Percentiles rank a stretch among this genome's conserved stretches.
Conservation (phyloP, 2,329 filamentous ascomycete genomes). For the Botryotinia narcissicola region DNA sequence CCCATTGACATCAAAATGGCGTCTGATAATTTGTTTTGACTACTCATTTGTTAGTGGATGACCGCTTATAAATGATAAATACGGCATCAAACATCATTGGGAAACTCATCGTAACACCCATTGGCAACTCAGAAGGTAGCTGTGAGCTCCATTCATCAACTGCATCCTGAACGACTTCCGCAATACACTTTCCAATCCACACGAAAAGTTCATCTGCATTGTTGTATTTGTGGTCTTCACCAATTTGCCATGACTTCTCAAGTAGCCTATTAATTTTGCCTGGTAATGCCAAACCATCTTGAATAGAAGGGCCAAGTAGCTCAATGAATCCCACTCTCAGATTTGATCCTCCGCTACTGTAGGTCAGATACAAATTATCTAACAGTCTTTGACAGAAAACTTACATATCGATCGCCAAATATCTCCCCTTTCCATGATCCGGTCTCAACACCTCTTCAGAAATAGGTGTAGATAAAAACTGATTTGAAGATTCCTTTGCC, state of each 20-base stretch:
- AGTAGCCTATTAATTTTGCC: constrained; percentile 47
- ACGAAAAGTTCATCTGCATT: constrained; percentile 72
- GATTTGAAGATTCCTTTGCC: constrained; percentile 51
- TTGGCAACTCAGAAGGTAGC: constrained; percentile 48
- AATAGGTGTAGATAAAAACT: constrained; percentile 61
- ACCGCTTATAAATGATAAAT: neutral
- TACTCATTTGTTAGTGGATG: constrained; percentile 23
- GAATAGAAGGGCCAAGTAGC: constrained; percentile 43
- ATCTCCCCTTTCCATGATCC: constrained; percentile 51
- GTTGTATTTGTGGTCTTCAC: constrained; percentile 68
- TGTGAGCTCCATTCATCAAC: constrained; percentile 45
- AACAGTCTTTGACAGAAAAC: constrained; percentile 31
- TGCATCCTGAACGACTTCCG: constrained; percentile 64
- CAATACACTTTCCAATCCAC: constrained; percentile 80
- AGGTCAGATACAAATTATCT: constrained; percentile 34
- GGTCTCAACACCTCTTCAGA: constrained; percentile 57
- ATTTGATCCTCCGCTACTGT: constrained; percentile 62
- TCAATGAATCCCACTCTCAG: constrained; percentile 67
- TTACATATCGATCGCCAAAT: constrained; percentile 66
- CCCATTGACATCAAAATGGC: constrained; percentile 68
- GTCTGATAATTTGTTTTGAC: constrained; percentile 58
- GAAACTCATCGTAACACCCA: constrained; percentile 70
- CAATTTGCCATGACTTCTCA: constrained; percentile 73
- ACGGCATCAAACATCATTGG: constrained; percentile 52
- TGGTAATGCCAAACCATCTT: constrained; percentile 12